phyloP scores from a whole-genome alignment of 2,329 filamentous ascomycete genomes.

The Passalora sequoiae region DNA sequence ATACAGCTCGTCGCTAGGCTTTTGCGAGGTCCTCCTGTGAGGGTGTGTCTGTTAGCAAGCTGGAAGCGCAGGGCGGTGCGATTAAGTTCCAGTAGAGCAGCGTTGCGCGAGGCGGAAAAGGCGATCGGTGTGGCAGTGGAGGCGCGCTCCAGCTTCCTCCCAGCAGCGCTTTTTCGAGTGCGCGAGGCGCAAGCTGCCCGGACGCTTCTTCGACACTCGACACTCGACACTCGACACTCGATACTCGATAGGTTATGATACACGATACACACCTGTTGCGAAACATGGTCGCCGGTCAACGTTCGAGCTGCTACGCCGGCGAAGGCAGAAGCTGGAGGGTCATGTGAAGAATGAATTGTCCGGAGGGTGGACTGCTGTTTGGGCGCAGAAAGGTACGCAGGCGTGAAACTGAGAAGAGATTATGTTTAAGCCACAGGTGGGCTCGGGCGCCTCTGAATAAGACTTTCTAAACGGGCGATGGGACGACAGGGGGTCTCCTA shows the following conservation, averaged over 20 bases:
- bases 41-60: conserved; percentile 12
- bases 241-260: no score
- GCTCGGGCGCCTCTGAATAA: conserved; percentile 15
- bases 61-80: conserved; percentile 3
- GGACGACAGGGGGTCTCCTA: conserved; percentile 9
- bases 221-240: no score
- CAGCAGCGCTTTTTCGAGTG: conserved; percentile 2
- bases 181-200: conserved; percentile 8
- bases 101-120: conserved; percentile 20
- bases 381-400: conserved; percentile 13
- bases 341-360: conserved; percentile 16
- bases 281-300: conserved; percentile 38
- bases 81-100: conserved; percentile 23
- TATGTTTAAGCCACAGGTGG: conserved; percentile 22
- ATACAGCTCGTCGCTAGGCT: conserved; percentile 79
- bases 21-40: conserved; percentile 60
- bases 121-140: conserved; percentile 21
- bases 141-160: conserved; percentile 7
- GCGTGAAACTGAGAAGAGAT: conserved; percentile 22
- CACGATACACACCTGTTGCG: conserved; percentile 46
- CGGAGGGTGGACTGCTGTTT: conserved; percentile 7
- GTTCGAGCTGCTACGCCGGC: conserved; percentile 17
- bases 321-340: conserved; percentile 11
- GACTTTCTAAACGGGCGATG: neutral
- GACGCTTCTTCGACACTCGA: conserved; percentile 4